Conservation (phyloP, 1,284 basidiomycete genomes). For the Trametes sp. region DNA sequence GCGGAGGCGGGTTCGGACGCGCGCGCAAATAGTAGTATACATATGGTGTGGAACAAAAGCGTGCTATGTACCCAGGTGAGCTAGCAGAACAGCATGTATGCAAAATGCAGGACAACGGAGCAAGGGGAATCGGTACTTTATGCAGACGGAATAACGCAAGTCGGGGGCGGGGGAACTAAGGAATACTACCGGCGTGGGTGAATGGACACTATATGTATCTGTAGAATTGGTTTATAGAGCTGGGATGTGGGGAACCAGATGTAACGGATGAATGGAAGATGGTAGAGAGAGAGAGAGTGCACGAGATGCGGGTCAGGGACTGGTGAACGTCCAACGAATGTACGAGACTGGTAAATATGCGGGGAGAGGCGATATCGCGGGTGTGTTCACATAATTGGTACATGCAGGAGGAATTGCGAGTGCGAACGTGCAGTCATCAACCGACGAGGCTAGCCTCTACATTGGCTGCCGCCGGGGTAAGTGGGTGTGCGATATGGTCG, state of each 20-base stretch:
- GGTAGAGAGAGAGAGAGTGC: constrained; percentile 38
- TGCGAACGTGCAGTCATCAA: constrained; percentile 42
- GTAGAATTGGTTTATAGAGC: constrained; percentile 37
- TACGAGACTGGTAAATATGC: constrained; percentile 37
- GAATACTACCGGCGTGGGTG: constrained; percentile 31
- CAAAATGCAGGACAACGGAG: constrained; percentile 39
- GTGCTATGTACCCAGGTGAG: constrained; percentile 35
- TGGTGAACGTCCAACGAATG: constrained; percentile 34
- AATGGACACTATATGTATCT: constrained; percentile 35
- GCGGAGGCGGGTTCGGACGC: constrained; percentile 18
- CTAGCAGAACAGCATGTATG: constrained; percentile 42
- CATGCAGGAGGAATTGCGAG: constrained; percentile 32
- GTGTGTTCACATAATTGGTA: constrained; percentile 38
- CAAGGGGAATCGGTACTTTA: constrained; percentile 31
- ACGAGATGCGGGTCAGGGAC: constrained; percentile 29
- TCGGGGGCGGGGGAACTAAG: constrained; percentile 28
- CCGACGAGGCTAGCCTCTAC: constrained; percentile 61
- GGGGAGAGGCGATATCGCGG: constrained; percentile 30
- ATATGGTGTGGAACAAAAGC: constrained; percentile 35
- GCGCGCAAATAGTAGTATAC: constrained; percentile 40
- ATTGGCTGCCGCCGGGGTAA: constrained; percentile 59
- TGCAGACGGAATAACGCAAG: constrained; percentile 34
- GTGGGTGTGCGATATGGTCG: constrained; percentile 51
- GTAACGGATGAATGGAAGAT: constrained; percentile 42
- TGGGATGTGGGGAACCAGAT: constrained; percentile 27